phyloP scores from a whole-genome alignment of 164 flowering plant genomes.

The Berberis thunbergii region DNA sequence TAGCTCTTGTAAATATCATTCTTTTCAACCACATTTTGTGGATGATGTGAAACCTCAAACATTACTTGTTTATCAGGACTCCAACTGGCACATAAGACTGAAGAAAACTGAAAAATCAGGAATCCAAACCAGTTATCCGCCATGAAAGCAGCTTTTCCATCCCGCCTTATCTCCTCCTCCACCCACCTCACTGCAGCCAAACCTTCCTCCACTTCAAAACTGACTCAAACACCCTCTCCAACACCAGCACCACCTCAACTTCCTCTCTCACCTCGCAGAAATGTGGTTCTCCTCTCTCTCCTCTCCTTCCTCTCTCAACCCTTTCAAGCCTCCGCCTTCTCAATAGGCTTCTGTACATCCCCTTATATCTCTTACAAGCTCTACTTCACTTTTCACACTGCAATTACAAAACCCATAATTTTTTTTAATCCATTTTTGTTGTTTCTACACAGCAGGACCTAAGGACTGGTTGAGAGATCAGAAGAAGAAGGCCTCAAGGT shows the following conservation, averaged over 20 bases:
- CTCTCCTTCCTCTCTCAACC: slow-evolving; percentile 17
- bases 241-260: neutral
- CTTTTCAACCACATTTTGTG: no score
- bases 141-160: neutral
- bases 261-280: slow-evolving; percentile 13
- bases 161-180: slow-evolving; percentile 11
- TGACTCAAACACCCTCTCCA: neutral
- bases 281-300: slow-evolving; percentile 22
- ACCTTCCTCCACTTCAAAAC: slow-evolving; percentile 1
- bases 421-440: neutral
- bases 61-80: no score
- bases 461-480: slow-evolving; percentile 91
- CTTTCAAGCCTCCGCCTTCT: slow-evolving; percentile 35
- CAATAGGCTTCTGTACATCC: slow-evolving; percentile 49
- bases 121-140: no score
- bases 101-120: no score
- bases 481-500: slow-evolving; percentile 76
- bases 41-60: no score
- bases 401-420: no score
- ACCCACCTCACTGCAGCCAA: neutral
- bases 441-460: slow-evolving; percentile 67
- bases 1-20: no score
- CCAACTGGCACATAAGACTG: no score
- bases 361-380: slow-evolving; percentile 3
- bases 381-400: neutral